Evolutionary conservation across 305 asterid genomes (phyloP), one percentile per base, ranked within the genome.

Genomic region (Fraxinus latifolia): DNA sequence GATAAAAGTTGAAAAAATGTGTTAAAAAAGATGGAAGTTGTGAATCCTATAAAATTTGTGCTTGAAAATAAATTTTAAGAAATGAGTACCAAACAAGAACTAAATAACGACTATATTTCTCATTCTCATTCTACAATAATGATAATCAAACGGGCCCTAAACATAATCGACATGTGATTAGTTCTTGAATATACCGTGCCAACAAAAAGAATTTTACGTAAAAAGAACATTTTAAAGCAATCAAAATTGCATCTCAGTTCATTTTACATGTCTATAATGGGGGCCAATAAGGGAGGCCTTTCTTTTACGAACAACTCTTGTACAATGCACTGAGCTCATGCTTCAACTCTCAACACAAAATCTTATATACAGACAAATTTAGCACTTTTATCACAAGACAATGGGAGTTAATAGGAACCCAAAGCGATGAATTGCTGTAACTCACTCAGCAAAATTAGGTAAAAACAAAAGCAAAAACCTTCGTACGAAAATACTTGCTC

Each of bases 311-410:
- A 1, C 4, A 62, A 6, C 68, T 58, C 15, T 0, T 25, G 34
- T 25, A 1, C 74, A 4, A 27, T 67, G 12, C 74, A 67, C 34
- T 67, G 36, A 67, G 37, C 36, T 65, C 34, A 3, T 3, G 73
- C 23, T 65, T 65, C 73, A 65, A 23, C 17, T 27, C 76, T 78
- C 74, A 67, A 31, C 27, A 62, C 81, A 78, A 62, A 62, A 78
- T 78, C 31, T 36, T 78, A 78, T 78, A 68, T 65, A 65, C 76
- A 79, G 15, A 58, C 76, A 79, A 62, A 79, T 1, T 58, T 31
- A 9, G 44, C 7, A 68, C 37, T 29, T 27, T 29, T 27, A 29
- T 68, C 37, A 23, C 74, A 12, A 27, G 17, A 25, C 15, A 25
- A 6, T 27, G 19, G 23, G 47, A 76, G 80, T 77, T 36, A 17